Conservation (phyloP, 2,329 filamentous ascomycete genomes). For the Microsporum audouinii region DNA sequence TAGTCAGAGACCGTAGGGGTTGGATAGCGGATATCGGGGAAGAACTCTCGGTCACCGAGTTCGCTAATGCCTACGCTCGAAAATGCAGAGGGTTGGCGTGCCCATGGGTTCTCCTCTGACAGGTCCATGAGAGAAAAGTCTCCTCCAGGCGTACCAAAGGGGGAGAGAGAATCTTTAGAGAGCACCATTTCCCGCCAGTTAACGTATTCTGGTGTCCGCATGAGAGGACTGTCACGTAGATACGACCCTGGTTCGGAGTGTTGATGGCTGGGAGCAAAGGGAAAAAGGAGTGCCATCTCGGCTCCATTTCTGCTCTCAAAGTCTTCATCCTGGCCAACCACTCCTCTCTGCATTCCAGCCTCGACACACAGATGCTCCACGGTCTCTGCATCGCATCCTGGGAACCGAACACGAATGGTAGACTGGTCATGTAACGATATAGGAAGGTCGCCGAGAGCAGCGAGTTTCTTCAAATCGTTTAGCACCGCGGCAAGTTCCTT, state of each 20-base stretch:
- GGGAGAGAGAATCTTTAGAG: conserved; percentile 18
- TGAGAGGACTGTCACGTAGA: conserved; percentile 21
- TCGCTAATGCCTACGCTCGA: conserved; percentile 48
- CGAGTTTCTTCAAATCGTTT: conserved; percentile 68
- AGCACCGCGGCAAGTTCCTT: conserved; percentile 71
- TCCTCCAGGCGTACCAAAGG: conserved; percentile 20
- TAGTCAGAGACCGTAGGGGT: conserved; percentile 40
- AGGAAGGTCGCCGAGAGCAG: conserved; percentile 70
- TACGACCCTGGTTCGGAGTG: conserved; percentile 28
- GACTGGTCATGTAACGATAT: conserved; percentile 58
- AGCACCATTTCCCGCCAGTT: conserved; percentile 48
- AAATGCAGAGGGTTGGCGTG: conserved; percentile 41
- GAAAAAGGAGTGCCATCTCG: conserved; percentile 68
- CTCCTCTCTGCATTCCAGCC: conserved; percentile 67
- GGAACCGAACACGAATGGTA: conserved; percentile 71
- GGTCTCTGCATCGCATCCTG: conserved; percentile 73
- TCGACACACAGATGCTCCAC: conserved; percentile 79
- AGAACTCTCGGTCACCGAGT: conserved; percentile 31
- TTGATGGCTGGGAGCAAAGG: conserved; percentile 60
- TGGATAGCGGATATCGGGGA: conserved; percentile 26
- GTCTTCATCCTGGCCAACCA: conserved; percentile 65
- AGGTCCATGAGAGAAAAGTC: conserved; percentile 35
- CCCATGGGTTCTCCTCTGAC: conserved; percentile 43
- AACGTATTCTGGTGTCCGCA: conserved; percentile 32
- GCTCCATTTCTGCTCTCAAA: conserved; percentile 59